Evolutionary conservation across 257 asterid genomes (phyloP).

Genomic region (Paraleonurus japonicus): DNA sequence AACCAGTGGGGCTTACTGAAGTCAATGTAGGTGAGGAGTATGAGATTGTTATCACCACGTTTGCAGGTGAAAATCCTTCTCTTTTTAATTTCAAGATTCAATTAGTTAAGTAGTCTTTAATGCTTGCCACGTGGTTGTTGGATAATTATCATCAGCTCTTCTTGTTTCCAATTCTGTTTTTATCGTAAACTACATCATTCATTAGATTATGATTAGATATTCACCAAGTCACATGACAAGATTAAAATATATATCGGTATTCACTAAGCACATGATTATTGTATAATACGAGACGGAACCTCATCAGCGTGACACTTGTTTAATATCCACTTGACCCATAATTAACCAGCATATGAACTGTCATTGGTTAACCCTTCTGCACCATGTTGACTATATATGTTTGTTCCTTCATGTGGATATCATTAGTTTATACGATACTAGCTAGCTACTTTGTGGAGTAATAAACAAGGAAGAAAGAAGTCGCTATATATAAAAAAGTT

Average conservation of each 20-base stretch:
- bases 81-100: neutral
- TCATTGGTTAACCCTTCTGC: neutral
- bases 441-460: no score
- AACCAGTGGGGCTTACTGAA: constrained; percentile 67
- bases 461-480: no score
- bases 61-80: constrained; percentile 54
- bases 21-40: constrained; percentile 77
- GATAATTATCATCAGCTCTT: constrained; percentile 17
- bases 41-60: constrained; percentile 73
- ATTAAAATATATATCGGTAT: neutral
- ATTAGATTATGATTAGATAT: constrained; percentile 22
- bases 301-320: constrained; percentile 3
- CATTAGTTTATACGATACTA: no score
- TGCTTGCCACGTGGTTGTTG: constrained; percentile 35
- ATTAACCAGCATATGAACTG: constrained; percentile 7
- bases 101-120: neutral
- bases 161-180: constrained; percentile 17
- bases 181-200: neutral
- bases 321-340: constrained; percentile 25
- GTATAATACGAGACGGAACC: constrained; percentile 12
- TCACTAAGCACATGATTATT: constrained; percentile 24
- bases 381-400: constrained; percentile 6
- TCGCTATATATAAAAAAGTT: no score
- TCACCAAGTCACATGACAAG: constrained; percentile 23
- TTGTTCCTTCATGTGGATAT: neutral